A percentile compares a stretch with the other conserved stretches of the same genome.
Evolutionary conservation across 2,329 filamentous ascomycete species (phyloP).

Genomic region (Diaporthe ilicicola): DNA sequence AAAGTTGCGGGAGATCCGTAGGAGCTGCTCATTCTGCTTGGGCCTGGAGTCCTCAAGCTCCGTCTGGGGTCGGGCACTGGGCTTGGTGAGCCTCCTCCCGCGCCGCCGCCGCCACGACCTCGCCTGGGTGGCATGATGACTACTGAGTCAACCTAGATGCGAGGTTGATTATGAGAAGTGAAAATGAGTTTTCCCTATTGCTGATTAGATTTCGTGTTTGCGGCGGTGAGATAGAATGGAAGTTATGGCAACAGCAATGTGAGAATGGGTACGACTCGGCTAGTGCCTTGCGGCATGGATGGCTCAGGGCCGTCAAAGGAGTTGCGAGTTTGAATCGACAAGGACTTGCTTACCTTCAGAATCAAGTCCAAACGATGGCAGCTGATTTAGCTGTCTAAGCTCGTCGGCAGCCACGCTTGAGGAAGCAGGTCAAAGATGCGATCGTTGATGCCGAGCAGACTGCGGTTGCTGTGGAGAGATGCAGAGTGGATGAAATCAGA

Average conservation of each 20-base stretch:
- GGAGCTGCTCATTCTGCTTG: slow-evolving; percentile 40
- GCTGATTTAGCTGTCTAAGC: not conserved
- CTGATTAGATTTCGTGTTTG: not conserved
- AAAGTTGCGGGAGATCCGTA: slow-evolving; percentile 39
- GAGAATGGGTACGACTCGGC: not conserved
- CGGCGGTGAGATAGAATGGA: not conserved
- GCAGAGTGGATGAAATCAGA: slow-evolving; percentile 1
- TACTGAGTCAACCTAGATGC: not conserved
- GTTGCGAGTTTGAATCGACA: not conserved
- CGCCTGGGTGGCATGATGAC: slow-evolving; percentile 32
- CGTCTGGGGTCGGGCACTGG: slow-evolving; percentile 5
- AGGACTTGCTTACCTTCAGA: not conserved
- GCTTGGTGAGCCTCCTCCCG: slow-evolving; percentile 3
- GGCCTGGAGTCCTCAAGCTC: slow-evolving; percentile 28
- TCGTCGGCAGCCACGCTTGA: not conserved
- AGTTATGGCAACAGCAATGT: not conserved
- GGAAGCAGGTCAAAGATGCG: not conserved
- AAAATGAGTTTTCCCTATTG: not conserved
- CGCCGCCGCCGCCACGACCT: slow-evolving; percentile 10
- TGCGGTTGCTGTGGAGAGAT: not conserved
- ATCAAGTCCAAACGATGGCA: not conserved
- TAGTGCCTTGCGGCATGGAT: not conserved
- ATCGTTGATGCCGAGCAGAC: not conserved
- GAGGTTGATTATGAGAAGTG: not conserved
- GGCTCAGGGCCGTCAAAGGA: not conserved